phyloP scores from a whole-genome alignment of 148 eudicot genomes.

The Silene uniflora region DNA sequence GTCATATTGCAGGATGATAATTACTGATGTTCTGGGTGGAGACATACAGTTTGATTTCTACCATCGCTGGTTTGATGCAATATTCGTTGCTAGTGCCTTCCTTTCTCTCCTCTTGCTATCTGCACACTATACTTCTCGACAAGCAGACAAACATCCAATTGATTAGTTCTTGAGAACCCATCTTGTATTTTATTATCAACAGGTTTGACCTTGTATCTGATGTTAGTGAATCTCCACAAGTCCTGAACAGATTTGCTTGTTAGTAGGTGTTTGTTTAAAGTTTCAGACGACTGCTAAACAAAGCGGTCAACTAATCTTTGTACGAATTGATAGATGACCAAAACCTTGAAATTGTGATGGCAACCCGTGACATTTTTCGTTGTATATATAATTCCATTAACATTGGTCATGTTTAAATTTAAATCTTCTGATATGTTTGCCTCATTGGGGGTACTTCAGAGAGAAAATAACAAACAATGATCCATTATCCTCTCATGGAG shows the following conservation, averaged over 20 bases:
- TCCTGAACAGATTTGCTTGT: neutral
- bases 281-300: neutral
- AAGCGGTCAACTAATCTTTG: neutral
- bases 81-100: slow-evolving; percentile 95
- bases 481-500: too few species aligned
- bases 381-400: neutral
- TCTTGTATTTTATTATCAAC: neutral
- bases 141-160: slow-evolving; percentile 87
- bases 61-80: slow-evolving; percentile 98
- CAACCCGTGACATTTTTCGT: neutral
- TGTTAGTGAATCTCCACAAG: neutral
- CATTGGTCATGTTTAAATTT: neutral
- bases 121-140: slow-evolving; percentile 95
- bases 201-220: neutral
- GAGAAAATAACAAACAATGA: too few species aligned
- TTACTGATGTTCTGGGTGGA: slow-evolving; percentile 97
- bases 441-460: too few species aligned
- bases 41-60: slow-evolving; percentile 97
- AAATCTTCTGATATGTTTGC: too few species aligned
- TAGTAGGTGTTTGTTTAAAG: neutral
- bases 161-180: slow-evolving; percentile 25
- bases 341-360: neutral
- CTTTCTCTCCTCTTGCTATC: slow-evolving; percentile 90
- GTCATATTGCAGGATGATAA: slow-evolving; percentile 64
- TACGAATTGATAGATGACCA: neutral